Evolutionary conservation across 1,284 basidiomycete species (phyloP), one percentile per base, ranked within the genome.

Genomic region (Erythrobasidium hasegawianum): DNA sequence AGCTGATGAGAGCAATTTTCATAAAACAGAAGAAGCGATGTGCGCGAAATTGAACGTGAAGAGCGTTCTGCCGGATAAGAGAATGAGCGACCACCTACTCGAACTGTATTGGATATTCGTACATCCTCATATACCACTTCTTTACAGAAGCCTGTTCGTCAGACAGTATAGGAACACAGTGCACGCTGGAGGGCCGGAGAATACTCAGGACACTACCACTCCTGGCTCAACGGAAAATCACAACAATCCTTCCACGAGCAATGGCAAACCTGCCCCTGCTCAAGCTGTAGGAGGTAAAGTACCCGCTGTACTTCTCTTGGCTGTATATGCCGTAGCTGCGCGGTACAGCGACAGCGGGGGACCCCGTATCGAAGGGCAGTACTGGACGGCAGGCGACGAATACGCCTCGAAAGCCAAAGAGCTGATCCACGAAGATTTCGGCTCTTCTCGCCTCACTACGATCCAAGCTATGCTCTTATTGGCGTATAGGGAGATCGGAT

Each of bases 301-400:
- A 20, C 84, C 89, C 1, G 78, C 83, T 1, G 80, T 90, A 1
- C 81, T 91, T 14, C 80, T 91, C 0, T 81, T 91, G 20, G 81
- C 84, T 16, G 90, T 92, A 82, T 89, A 86, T 73, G 81, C 89
- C 9, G 81, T 89, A 43, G 86, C 88, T 1, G 84, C 88, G 2
- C 84, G 89, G 11, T 88, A 87, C 75, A 81, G 81, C 11, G 56
- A 77, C 29, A 52, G 72, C 41, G 69, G 72, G 54, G 41, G 78
- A 76, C 18, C 83, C 81, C 3, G 75, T 79, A n/a, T 38, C 18
- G 80, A 82, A 64, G 81, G 80, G 24, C 78, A 80, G 22, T 89
- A 90, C 85, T 92, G 89, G 89, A 80, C 81, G 11, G 88, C 87
- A 0, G 90, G 89, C 5, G 88, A 90, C 73, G 79, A 82, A 45